Evolutionary conservation across 75 land plant genomes (phyloP), one percentile per base, ranked within the genome.

Genomic region (Azolla pinnata): DNA sequence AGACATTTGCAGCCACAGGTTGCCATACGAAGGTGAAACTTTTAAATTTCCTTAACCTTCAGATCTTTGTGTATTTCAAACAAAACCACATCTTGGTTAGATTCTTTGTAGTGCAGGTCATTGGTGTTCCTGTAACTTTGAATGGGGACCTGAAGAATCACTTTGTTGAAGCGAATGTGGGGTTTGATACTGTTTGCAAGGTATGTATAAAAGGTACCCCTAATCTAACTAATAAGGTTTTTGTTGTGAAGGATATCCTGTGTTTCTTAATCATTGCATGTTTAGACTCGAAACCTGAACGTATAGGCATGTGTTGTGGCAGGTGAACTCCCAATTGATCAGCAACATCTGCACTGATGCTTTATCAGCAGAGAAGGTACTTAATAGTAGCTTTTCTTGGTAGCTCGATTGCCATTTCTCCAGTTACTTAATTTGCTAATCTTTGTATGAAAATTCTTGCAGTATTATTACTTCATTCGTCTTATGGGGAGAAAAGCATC

Each of bases 321-420:
- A 93, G 98, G 99, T 95, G 61, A 90, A 95, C 66, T 83, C 99
- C 49, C 88, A 95, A 67, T 85, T 95, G 16, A 89, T 95, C 57
- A 95, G 96, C 80, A 89, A 95, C 60, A 78, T 86, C 21, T 89
- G 90, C 77, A 88, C 79, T 4, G 98, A 93, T 88, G 98, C 98
- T 35, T 71, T 88, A 42, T 93, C 98, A 59, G 98, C 98, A 23
- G 96, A 87, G 68, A 93, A 93, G 98, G 98, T 88, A 19, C 27
- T 57, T 29, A n/a, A 25, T 26, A 25, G 14, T 25, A n/a, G 30
- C 16, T 23, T 16, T 59, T 23, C n/a, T 54, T 63, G 31, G 29
- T 44, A 58, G 8, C 5, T 3, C 28, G 14, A 32, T 54, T 20
- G 21, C n/a, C n/a, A n/a, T n/a, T n/a, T n/a, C n/a, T n/a, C n/a